Evolutionary conservation across 495 filamentous ascomycete species (phyloP).

Genomic region (Penicillium waksmanii): DNA sequence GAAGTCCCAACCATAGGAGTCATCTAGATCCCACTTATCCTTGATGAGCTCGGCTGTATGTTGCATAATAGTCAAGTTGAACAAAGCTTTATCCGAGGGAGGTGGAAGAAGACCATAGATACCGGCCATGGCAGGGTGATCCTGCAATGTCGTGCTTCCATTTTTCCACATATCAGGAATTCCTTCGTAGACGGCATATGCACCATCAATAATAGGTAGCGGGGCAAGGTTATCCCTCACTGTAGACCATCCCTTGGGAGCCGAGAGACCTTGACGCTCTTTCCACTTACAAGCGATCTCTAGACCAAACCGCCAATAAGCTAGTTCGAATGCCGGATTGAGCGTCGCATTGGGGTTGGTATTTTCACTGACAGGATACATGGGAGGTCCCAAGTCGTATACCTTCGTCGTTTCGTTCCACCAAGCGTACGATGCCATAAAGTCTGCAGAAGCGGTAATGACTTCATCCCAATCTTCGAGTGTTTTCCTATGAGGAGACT

Average conservation of each 20-base stretch:
- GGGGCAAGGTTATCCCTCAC: slow-evolving; percentile 22
- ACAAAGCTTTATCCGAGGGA: not conserved
- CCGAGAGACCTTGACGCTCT: slow-evolving; percentile 5
- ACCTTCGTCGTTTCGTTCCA: slow-evolving; percentile 23
- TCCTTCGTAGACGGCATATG: slow-evolving; percentile 22
- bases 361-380: slow-evolving; percentile 26
- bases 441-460: slow-evolving; percentile 14
- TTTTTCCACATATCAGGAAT: slow-evolving; percentile 25
- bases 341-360: slow-evolving; percentile 20
- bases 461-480: slow-evolving; percentile 20
- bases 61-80: slow-evolving; percentile 10
- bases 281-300: slow-evolving; percentile 21
- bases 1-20: slow-evolving; percentile 25
- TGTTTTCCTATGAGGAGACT: not conserved
- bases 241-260: slow-evolving; percentile 14
- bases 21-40: slow-evolving; percentile 15
- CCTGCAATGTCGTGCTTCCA: slow-evolving; percentile 9
- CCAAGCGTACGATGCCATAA: slow-evolving; percentile 24
- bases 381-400: slow-evolving; percentile 24
- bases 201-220: slow-evolving; percentile 18
- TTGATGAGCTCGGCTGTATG: slow-evolving; percentile 15
- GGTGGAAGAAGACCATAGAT: slow-evolving; percentile 24
- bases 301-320: slow-evolving; percentile 24
- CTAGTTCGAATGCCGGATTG: slow-evolving; percentile 25
- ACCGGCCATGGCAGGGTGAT: slow-evolving; percentile 18